A percentile compares a stretch with the other conserved stretches of the same genome.
Evolutionary conservation across 805 yeast species (phyloP).

Genomic region (Ogataea nonfermentans): DNA sequence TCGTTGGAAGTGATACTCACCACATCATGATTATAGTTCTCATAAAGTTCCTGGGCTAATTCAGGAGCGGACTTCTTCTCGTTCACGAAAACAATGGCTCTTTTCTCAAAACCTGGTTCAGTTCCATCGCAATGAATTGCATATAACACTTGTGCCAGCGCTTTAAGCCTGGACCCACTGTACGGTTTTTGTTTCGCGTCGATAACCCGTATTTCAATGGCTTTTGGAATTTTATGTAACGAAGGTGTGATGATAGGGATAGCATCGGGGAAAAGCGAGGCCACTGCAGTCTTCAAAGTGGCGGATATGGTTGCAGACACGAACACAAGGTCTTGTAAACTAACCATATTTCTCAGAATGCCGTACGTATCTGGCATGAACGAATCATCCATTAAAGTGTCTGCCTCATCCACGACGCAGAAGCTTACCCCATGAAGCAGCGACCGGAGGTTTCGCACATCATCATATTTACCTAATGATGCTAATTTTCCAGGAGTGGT

Average conservation of each 20-base stretch:
- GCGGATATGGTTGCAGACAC: constrained; percentile 91
- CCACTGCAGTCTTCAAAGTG: constrained; percentile 63
- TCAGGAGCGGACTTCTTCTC: constrained; percentile 60
- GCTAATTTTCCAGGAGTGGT: constrained; percentile 80
- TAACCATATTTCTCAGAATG: constrained; percentile 47
- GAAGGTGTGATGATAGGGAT: constrained; percentile 72
- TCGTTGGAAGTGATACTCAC: constrained; percentile 68
- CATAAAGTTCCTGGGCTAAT: constrained; percentile 52
- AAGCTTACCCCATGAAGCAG: constrained; percentile 48
- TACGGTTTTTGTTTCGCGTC: constrained; percentile 80
- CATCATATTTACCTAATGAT: constrained; percentile 32
- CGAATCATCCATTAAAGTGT: constrained; percentile 80
- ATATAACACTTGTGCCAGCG: constrained; percentile 83
- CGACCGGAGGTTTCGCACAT: constrained; percentile 34
- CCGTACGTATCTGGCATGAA: constrained; percentile 66
- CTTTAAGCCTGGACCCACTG: constrained; percentile 78
- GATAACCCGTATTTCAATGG: constrained; percentile 67
- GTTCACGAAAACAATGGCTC: constrained; percentile 85
- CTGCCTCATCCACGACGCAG: constrained; percentile 90
- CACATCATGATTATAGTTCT: constrained; percentile 55
- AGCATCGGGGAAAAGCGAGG: constrained; percentile 60
- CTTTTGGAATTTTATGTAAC: constrained; percentile 79
- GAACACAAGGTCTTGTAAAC: constrained; percentile 62
- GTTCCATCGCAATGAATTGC: constrained; percentile 83
- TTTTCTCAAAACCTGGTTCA: constrained; percentile 70